Percentiles rank a stretch among this genome's conserved stretches.
Conservation (phyloP, 345 rosid genomes). For the Euphorbia tirucalli region DNA sequence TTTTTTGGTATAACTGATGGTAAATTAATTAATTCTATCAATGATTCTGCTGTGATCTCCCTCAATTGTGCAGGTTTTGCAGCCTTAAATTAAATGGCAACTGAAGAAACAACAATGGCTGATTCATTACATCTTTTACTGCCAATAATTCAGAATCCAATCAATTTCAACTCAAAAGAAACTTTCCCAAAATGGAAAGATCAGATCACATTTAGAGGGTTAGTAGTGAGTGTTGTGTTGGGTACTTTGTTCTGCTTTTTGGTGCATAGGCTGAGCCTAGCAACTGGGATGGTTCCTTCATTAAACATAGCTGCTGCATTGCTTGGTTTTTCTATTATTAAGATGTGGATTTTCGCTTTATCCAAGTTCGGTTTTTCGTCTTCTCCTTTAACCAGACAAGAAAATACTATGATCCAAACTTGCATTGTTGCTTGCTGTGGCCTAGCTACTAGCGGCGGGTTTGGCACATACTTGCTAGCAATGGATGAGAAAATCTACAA, state of each 20-base stretch:
- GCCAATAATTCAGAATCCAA: neutral
- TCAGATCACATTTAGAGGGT: slow-evolving; percentile 12
- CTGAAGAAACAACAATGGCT: neutral
- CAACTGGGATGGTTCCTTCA: slow-evolving; percentile 4
- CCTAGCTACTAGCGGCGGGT: slow-evolving; percentile 5
- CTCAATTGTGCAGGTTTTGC: neutral
- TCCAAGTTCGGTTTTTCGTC: neutral
- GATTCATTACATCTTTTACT: neutral
- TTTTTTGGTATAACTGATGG: neutral
- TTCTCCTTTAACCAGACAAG: slow-evolving; percentile 5
- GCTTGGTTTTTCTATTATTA: neutral
- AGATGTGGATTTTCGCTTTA: neutral
- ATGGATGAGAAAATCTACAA: slow-evolving; percentile 11
- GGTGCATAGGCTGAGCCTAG: slow-evolving; percentile 4
- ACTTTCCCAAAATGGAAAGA: neutral
- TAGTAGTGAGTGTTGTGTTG: slow-evolving; percentile 6
- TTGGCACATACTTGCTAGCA: slow-evolving; percentile 7
- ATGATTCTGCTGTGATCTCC: too few species aligned
- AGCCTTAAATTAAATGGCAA: slow-evolving; percentile 9
- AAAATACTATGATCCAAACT: slow-evolving; percentile 8
- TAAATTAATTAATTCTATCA: neutral
- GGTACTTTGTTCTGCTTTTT: slow-evolving; percentile 7
- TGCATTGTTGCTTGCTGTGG: slow-evolving; percentile 15
- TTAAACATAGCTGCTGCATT: slow-evolving; percentile 12
- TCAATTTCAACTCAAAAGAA: neutral